Base-by-base conservation (phyloP, 352 stramenopile species). In the Phytophthora quininea region DNA sequence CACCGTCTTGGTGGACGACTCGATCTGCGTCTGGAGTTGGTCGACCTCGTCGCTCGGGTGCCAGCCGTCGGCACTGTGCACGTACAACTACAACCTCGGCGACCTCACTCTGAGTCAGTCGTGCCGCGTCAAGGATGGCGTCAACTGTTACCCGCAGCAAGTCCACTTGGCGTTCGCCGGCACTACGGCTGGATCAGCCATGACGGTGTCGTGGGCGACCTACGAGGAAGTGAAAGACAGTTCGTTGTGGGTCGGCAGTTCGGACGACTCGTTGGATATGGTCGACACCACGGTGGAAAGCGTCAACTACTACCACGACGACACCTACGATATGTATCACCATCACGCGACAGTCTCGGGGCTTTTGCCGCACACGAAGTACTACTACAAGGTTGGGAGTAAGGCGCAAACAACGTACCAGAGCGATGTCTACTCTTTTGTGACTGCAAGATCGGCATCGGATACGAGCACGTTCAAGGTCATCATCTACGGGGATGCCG, bases 401-500 rank as follows among this genome's bases (percentile, higher is more conserved):
- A 33, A 75, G 73, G 54, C 5, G 0, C 51, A 79, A n/a, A 51
- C 52, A 11, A 56, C 47, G 42, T 56, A 69, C 29, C 63, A 69
- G 30, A 73, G 64, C 37, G 47, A 66, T 11, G 29, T 73, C 12
- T 47, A 24, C 2, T 52, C 58, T 3, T 79, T 77, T 51, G 64
- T 46, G 35, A 83, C 71, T 0, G 75, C 64, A 3, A 45, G 62
- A 3, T 8, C 61, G 1, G 12, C 54, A 1, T 32, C 11, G 30
- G 70, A 77, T 37, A 50, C 58, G 4, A 63, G 30, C 15, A 50
- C 61, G 31, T 83, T 85, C 37, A 74, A 77, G n/a, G 58, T 86
- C 38, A 69, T 71, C 12, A 58, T 89, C 42, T 86, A 83, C 54
- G 80, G 78, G 10, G 78, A 88, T 57, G 52, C 71, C 37, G 80